Evolutionary conservation across 306 rosid species (phyloP), one percentile per base, ranked within the genome.

Genomic region (Glycine soja): DNA sequence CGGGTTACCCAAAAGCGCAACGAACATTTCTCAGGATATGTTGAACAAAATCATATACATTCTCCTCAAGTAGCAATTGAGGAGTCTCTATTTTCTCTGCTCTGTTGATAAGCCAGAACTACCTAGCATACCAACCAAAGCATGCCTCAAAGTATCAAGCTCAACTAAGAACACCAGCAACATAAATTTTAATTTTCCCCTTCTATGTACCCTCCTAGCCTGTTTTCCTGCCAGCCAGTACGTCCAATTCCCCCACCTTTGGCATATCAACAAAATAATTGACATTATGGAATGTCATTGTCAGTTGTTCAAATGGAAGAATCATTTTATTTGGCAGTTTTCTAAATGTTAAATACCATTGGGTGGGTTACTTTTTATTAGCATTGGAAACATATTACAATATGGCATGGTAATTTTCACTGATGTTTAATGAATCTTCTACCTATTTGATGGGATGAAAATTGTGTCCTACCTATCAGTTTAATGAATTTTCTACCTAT

Each of bases 151-250:
- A 80, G 84, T 5, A 86, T 92, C 94, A 87, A 94, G 98, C 88
- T 94, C 98, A 38, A 94, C 93, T 74, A 92, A 81, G 30, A 24
- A 24, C 30, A 24, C 30, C 30, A 1, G 30, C 30, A 24, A 24
- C 30, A 24, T 24, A 92, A 87, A 94, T 91, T 73, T 67, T 89
- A 76, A 94, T 87, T 8, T 8, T 89, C 91, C 45, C 98, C 98
- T 82, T 94, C 97, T 12, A 91, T 90, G 83, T 90, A 90, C 14
- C 98, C 98, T 54, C 97, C 98, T n/a, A n/a, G n/a, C n/a, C n/a
- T 24, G 98, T 94, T 86, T 94, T 94, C 86, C 98, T 91, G 56
- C 98, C 98, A 18, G 98, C 97, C 46, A 94, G 92, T 42, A 94
- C 98, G 62, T 94, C 98, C 98, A 94, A 66, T 71, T 30, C 32